Evolutionary conservation across 1,284 basidiomycete genomes (phyloP), one percentile per base, ranked within the genome.

Genomic region (Heterobasidion irregulare): DNA sequence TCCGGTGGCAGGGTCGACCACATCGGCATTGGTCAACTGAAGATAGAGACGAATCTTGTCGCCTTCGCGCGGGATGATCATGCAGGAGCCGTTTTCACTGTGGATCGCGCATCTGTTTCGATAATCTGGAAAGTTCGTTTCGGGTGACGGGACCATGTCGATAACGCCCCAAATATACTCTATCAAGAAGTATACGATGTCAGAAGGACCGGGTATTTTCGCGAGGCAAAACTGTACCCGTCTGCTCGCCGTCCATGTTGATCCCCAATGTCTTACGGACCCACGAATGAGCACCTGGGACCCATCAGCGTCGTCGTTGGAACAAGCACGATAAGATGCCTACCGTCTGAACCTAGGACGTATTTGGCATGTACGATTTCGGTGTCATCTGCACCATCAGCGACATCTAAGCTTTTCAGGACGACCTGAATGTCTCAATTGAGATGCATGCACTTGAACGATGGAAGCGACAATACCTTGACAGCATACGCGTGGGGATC

Each of bases 61-160:
- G 12, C 72, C 79, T 65, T 89, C 86, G 46, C 90, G 80, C 0
- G 90, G 90, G 53, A 93, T 89, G 57, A 90, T 71, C 84, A 92
- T 84, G 62, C 71, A 72, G 1, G 76, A 76, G 41, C 78, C 77
- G 57, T 75, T 73, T 49, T 72, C 68, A 0, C 80, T 81, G 66
- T 84, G 82, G 41, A 86, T 76, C 15, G 80, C 84, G 49, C 76
- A 77, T 58, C 75, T 75, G 60, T 83, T 86, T 35, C 92, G 83
- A 59, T 90, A 84, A 67, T 94, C 91, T 0, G 92, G 91, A 64
- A 93, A 89, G 66, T 92, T 75, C 12, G 88, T 89, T 18, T 81
- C 75, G 18, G 53, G 59, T 35, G 57, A 57, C 0, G 84, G 84
- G 18, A 82, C 63, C 56, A 84, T 75, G 68, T 92, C 88, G 32